These are phyloP conservation scores for Inga laurina DNA, from an alignment of 306 rosid genomes.

Conservation along the genomic window DNA sequence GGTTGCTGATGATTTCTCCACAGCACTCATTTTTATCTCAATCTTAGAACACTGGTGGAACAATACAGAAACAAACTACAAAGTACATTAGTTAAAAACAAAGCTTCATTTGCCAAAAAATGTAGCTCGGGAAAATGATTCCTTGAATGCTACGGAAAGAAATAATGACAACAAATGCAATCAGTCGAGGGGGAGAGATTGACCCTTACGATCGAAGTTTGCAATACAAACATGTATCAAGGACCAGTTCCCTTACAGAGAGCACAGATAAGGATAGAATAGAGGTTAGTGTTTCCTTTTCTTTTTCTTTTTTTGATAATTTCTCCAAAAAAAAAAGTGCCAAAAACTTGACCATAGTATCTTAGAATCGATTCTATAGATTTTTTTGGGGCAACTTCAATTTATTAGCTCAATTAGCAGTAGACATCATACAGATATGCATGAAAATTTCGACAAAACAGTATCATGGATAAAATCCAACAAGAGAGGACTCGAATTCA, in stretches of 20 bases:
- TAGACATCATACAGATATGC: not conserved
- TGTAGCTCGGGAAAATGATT: not conserved
- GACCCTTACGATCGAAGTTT: not conserved
- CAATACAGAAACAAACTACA: not conserved
- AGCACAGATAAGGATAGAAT: not conserved
- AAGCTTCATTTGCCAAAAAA: not conserved
- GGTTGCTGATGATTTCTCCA: conserved; percentile 67
- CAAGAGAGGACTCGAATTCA: not conserved
- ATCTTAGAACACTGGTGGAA: not conserved
- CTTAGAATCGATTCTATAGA: not conserved
- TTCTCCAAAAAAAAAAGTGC: not conserved
- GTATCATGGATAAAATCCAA: not conserved
- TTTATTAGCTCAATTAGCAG: not conserved
- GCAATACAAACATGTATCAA: not conserved
- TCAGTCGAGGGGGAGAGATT: not conserved
- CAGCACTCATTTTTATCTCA: conserved; percentile 44
- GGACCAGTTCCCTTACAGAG: not conserved
- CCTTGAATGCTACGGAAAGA: not conserved
- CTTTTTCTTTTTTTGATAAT: not conserved
- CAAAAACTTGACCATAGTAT: not conserved
- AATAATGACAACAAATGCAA: not conserved
- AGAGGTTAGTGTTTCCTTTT: not conserved
- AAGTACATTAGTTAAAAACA: not conserved
- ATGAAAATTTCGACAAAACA: not conserved
- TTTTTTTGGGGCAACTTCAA: not conserved